Percentiles rank a stretch among this genome's conserved stretches.
These are phyloP conservation scores for Candida sanyiensis DNA, from an alignment of 805 yeast genomes.

Conservation along the genomic window DNA sequence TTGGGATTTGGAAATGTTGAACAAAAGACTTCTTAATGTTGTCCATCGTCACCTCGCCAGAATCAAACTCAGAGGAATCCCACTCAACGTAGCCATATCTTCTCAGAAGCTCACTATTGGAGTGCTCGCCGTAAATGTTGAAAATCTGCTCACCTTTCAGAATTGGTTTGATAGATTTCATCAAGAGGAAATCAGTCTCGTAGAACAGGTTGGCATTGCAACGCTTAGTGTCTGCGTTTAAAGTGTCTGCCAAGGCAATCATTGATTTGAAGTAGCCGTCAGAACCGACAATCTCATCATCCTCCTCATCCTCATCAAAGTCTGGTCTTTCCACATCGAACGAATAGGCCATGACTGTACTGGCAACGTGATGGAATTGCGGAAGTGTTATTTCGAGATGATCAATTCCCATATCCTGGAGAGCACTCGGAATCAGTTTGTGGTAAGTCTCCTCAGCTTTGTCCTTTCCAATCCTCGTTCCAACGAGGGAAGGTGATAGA, in stretches of 20 bases:
- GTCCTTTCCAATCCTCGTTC: conserved; percentile 64
- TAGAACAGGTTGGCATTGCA: conserved; percentile 70
- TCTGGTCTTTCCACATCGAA: conserved; percentile 64
- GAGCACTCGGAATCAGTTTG: conserved; percentile 36
- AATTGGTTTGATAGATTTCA: conserved; percentile 64
- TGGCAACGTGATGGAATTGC: conserved; percentile 67
- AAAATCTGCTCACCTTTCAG: conserved; percentile 66
- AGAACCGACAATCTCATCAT: conserved; percentile 33
- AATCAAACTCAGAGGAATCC: conserved; percentile 67
- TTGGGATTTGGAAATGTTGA: conserved; percentile 17
- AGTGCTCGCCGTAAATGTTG: conserved; percentile 86
- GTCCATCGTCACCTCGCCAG: conserved; percentile 62
- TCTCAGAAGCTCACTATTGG: conserved; percentile 85
- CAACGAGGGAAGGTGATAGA: conserved; percentile 65
- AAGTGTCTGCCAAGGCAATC: conserved; percentile 90
- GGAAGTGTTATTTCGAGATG: conserved; percentile 40
- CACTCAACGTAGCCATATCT: conserved; percentile 87
- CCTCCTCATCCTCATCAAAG: conserved; percentile 30
- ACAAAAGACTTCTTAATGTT: conserved; percentile 36
- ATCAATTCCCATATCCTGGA: conserved; percentile 34
- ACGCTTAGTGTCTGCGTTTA: conserved; percentile 76
- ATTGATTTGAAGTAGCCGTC: conserved; percentile 61
- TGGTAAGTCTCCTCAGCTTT: conserved; percentile 58
- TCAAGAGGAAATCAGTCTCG: conserved; percentile 46
- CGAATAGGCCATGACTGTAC: conserved; percentile 81